These are phyloP conservation scores for Vanrija sp. DNA, from an alignment of 1,284 basidiomycete species.

Conservation along the genomic window DNA sequence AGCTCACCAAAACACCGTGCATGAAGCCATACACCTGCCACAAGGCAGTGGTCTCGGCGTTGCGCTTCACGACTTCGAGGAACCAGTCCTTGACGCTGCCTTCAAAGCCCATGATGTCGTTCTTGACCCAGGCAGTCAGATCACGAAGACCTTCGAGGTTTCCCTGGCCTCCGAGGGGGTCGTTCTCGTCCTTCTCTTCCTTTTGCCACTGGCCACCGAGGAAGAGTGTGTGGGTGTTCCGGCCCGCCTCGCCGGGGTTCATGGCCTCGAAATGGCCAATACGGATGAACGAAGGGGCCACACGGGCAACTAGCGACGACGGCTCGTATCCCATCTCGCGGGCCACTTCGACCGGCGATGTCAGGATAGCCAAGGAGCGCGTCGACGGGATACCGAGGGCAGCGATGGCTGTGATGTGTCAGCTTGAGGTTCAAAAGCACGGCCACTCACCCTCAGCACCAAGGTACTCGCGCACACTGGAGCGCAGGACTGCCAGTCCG, in stretches of 20 bases:
- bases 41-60: constrained; percentile 82
- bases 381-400: constrained; percentile 85
- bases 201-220: constrained; percentile 49
- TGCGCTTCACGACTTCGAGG: constrained; percentile 71
- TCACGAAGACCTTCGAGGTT: constrained; percentile 68
- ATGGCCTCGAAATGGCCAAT: constrained; percentile 88
- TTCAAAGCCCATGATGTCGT: constrained; percentile 51
- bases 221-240: constrained; percentile 57
- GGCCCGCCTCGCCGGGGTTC: constrained; percentile 59
- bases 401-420: constrained; percentile 64
- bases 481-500: constrained; percentile 85
- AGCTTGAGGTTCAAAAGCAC: background rate
- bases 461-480: constrained; percentile 86
- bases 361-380: constrained; percentile 75
- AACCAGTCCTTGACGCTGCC: constrained; percentile 69
- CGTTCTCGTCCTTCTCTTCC: constrained; percentile 15
- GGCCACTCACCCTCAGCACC: constrained; percentile 67
- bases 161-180: constrained; percentile 53
- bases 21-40: constrained; percentile 93
- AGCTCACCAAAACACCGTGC: constrained; percentile 63
- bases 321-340: constrained; percentile 72
- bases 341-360: constrained; percentile 65
- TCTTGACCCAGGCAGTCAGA: constrained; percentile 68
- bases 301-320: constrained; percentile 74
- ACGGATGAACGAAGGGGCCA: constrained; percentile 86